These are phyloP conservation scores for Globisporangium sylvaticum DNA, from an alignment of 352 stramenopile genomes.

Conservation along the genomic window DNA sequence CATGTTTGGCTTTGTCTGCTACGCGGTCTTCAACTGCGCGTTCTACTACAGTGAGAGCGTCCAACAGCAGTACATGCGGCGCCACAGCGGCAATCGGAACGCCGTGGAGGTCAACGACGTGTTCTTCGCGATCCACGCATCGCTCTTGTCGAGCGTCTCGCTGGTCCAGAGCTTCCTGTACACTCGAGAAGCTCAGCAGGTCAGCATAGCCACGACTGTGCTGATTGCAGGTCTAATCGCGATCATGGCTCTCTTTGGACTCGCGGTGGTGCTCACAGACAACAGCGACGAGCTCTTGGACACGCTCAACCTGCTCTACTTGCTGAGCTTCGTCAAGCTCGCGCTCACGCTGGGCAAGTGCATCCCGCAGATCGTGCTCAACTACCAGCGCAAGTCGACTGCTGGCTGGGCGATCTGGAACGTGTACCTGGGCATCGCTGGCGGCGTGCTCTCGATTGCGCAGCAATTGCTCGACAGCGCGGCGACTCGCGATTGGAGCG, in stretches of 20 bases:
- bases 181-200: constrained; percentile 48
- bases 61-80: constrained; percentile 85
- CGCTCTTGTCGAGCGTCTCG: constrained; percentile 83
- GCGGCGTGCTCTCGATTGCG: constrained; percentile 87
- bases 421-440: constrained; percentile 95
- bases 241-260: constrained; percentile 49
- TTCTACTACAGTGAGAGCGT: constrained; percentile 90
- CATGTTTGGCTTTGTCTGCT: constrained; percentile 93
- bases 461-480: constrained; percentile 93
- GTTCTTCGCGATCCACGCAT: constrained; percentile 94
- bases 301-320: constrained; percentile 91
- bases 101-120: constrained; percentile 90
- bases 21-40: constrained; percentile 91
- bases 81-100: constrained; percentile 75
- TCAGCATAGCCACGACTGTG: constrained; percentile 58
- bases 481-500: constrained; percentile 90
- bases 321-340: constrained; percentile 94
- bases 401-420: constrained; percentile 97
- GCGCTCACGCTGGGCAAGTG: constrained; percentile 95
- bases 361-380: constrained; percentile 94
- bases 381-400: constrained; percentile 93
- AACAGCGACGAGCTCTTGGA: constrained; percentile 56
- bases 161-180: constrained; percentile 92
- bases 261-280: constrained; percentile 36
- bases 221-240: constrained; percentile 51